These are phyloP conservation scores for Chrysoporthe austroafricana DNA, from an alignment of 2,329 filamentous ascomycete genomes.

Conservation along the genomic window DNA sequence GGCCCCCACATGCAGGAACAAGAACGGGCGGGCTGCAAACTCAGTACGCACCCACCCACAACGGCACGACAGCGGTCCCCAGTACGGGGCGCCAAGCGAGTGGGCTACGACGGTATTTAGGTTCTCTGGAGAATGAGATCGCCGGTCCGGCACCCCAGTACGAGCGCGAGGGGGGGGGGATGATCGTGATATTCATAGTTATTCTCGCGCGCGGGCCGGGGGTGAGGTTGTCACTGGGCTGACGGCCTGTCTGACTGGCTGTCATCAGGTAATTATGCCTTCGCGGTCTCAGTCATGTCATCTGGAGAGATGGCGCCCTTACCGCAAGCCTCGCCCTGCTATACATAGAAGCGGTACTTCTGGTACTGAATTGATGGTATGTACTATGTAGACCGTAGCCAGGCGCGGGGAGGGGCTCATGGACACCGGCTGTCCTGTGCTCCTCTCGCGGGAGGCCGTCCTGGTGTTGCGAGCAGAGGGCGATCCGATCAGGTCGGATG, in stretches of 20 bases:
- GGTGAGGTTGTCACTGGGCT: background rate
- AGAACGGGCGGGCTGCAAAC: background rate
- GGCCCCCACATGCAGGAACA: slow-evolving; percentile 15
- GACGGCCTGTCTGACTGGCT: background rate
- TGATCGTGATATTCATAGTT: background rate
- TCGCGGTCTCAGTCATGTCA: no score
- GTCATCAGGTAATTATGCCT: background rate
- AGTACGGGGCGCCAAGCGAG: background rate
- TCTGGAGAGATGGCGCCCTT: no score
- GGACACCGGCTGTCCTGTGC: no score
- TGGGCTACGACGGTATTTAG: background rate
- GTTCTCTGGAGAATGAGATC: slow-evolving; percentile 8
- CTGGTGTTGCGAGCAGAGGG: no score
- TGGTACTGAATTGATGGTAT: no score
- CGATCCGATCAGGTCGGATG: no score
- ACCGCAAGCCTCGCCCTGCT: background rate
- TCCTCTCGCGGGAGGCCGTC: no score
- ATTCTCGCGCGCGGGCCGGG: background rate
- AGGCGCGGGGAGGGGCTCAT: no score
- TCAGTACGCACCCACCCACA: no score
- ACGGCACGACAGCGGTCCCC: no score
- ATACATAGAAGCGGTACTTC: background rate
- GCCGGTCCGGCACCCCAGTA: background rate
- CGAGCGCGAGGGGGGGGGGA: background rate
- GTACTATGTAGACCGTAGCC: no score